Evolutionary conservation across 108 stramenopile species (phyloP), one percentile per base, ranked within the genome.

Genomic region (Skeletonema marinoi): DNA sequence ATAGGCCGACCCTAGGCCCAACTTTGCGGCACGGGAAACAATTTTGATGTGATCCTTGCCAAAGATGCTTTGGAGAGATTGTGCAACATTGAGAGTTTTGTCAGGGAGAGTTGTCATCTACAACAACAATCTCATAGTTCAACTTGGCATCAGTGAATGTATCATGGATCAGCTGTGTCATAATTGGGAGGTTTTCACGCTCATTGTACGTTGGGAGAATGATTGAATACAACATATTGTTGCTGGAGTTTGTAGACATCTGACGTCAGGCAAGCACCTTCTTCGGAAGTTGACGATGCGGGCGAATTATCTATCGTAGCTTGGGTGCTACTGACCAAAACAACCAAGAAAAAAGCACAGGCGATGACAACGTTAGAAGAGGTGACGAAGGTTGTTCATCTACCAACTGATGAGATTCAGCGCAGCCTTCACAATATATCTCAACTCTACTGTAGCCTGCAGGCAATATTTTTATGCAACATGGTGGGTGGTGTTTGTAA

Each of bases 161-260:
- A 63, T 88, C 87, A 74, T 97, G 83, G 31, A 99, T 58, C 65
- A 99, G 74, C 72, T 91, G 98, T 25, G 95, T 83, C 14, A 98
- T 98, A 30, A 99, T 84, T 19, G 99, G 98, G 16, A 98, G 89
- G 80, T 99, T 99, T 14, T 98, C 97, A 17, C 96, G 81, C 74
- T 99, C 99, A 75, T 99, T 98, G 86, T 98, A 98, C 6, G 97
- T 98, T 59, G 99, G 99, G 17, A 99, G 90, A 72, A 99, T 97
- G 3, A 99, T 87, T 2, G 96, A 95, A 75, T 97, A 99, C n/a
- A 92, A 65, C 92, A 93, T 89, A 6, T 35, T 60, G 16, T 35
- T 60, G 16, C 12, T 77, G 60, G 60, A 32, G 42, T 56, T 21
- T 56, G 54, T 56, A 29, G 54, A 41, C 11, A 41, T 41, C n/a